Evolutionary conservation across 208 protist genomes (phyloP), one percentile per base, ranked within the genome.

Genomic region (Crithidia fasciculata): DNA sequence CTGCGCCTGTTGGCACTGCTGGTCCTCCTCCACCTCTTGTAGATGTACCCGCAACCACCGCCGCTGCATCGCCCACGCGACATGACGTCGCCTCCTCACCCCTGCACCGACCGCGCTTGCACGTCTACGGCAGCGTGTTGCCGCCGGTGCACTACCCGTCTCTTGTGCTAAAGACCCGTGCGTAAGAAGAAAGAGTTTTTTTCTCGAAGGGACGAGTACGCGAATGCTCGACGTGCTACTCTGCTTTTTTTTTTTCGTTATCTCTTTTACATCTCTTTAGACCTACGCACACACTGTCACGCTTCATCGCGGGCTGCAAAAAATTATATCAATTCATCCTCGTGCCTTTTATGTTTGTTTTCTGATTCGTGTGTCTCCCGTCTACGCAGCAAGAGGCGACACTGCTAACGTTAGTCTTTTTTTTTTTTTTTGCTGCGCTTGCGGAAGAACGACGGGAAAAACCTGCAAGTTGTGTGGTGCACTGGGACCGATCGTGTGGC

Each of bases 121-220:
- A 50, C 52, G 54, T 78, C 15, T 55, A 74, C 43, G 74, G 74
- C 28, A 80, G 74, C 28, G 64, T 80, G 54, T 45, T 80, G 10
- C 74, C 74, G 16, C 67, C 74, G 4, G 74, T 80, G 2, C 36
- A 58, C 40, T 80, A 74, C 41, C 76, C 76, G 2, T n/a, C 76
- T 40, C 58, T 81, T 2, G 36, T 81, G 0, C 36, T 67, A 13
- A 62, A 54, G 5, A 67, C 49, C n/a, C 52, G 61, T 39, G 60
- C 41, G 18, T 64, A 16, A 49, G 28, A 55, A 5, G n/a, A 55
- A 2, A 55, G 5, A 55, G 16, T 5, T 18, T 19, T 5, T 18
- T 19, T 8, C 3, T 55, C 0, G 2, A 2, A 2, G 45, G 12
- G 45, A 13, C 45, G 12, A 49, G 9, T 15, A 49, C 45, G 12